Percentiles rank a stretch among this genome's conserved stretches.
Conservation (phyloP, 345 rosid species). For the Euclidium syriacum region DNA sequence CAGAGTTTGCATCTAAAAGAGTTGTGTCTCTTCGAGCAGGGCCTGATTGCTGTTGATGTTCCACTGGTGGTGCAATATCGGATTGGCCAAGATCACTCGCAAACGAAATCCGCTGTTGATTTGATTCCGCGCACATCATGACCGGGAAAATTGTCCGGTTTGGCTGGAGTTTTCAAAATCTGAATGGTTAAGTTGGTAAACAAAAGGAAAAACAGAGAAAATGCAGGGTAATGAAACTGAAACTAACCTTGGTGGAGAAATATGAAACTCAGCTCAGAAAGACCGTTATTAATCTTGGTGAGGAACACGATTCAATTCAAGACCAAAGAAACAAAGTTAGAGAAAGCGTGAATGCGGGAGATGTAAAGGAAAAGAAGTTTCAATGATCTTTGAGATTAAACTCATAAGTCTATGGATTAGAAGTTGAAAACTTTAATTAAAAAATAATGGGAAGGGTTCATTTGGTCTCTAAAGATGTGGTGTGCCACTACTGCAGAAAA, state of each 20-base stretch:
- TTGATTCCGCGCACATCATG: constrained; percentile 53
- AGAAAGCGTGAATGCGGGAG: not conserved
- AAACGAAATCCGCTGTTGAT: constrained; percentile 52
- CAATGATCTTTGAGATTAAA: constrained; percentile 7
- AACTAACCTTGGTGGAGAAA: constrained; percentile 13
- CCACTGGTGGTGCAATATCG: constrained; percentile 16
- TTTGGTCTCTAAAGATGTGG: constrained; percentile 17
- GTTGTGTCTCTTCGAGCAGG: constrained; percentile 36
- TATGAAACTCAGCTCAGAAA: constrained; percentile 4
- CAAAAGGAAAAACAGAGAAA: constrained; percentile 9
- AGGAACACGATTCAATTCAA: not conserved
- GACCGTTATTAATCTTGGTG: not conserved
- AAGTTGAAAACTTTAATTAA: constrained; percentile 22
- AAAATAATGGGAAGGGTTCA: constrained; percentile 16
- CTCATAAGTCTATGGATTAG: constrained; percentile 10
- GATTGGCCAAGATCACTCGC: constrained; percentile 48
- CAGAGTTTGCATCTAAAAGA: constrained; percentile 47
- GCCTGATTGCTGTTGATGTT: constrained; percentile 10
- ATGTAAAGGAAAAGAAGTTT: not conserved
- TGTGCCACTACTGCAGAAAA: constrained; percentile 23
- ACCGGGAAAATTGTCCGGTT: not conserved
- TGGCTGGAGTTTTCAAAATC: constrained; percentile 1
- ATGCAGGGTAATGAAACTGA: not conserved
- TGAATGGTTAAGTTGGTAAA: not conserved
- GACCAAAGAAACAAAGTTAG: not conserved